A percentile compares a stretch with the other conserved stretches of the same genome.
Conservation (phyloP, 768 basidiomycete genomes). For the Boletus huronensis region DNA sequence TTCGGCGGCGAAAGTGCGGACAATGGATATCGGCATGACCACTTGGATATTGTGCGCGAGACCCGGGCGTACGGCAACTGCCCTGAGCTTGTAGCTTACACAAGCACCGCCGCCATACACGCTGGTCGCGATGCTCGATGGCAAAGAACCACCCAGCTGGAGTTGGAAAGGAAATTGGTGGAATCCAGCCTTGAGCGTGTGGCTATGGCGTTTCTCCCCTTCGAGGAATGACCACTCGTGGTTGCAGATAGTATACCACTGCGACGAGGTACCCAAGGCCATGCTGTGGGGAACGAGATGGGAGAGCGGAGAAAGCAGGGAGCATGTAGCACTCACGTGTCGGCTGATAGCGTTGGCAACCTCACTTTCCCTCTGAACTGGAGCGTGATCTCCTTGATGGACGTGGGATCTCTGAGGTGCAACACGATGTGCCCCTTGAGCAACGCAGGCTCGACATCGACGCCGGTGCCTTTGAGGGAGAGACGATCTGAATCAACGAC, state of each 20-base stretch:
- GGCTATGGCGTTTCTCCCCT: conserved; percentile 70
- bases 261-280: conserved; percentile 30
- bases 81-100: conserved; percentile 87
- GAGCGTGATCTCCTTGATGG: conserved; percentile 81
- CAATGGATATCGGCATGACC: conserved; percentile 56
- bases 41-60: conserved; percentile 67
- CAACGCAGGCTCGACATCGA: conserved; percentile 76
- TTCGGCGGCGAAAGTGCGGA: conserved; percentile 73
- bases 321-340: conserved; percentile 48
- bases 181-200: conserved; percentile 93
- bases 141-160: conserved; percentile 79
- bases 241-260: conserved; percentile 64
- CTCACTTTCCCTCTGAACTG: conserved; percentile 81
- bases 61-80: conserved; percentile 74
- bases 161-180: conserved; percentile 93
- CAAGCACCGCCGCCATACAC: conserved; percentile 52
- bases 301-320: background rate
- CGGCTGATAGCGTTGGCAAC: conserved; percentile 54
- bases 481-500: conserved; percentile 67
- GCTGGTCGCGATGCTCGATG: conserved; percentile 65
- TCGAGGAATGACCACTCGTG: conserved; percentile 95
- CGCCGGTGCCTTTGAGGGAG: conserved; percentile 72
- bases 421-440: conserved; percentile 82
- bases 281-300: conserved; percentile 11
- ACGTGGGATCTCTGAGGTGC: conserved; percentile 75